Evolutionary conservation across 2,329 filamentous ascomycete genomes (phyloP), one percentile per base, ranked within the genome.

Genomic region (Neonectria magnoliae): DNA sequence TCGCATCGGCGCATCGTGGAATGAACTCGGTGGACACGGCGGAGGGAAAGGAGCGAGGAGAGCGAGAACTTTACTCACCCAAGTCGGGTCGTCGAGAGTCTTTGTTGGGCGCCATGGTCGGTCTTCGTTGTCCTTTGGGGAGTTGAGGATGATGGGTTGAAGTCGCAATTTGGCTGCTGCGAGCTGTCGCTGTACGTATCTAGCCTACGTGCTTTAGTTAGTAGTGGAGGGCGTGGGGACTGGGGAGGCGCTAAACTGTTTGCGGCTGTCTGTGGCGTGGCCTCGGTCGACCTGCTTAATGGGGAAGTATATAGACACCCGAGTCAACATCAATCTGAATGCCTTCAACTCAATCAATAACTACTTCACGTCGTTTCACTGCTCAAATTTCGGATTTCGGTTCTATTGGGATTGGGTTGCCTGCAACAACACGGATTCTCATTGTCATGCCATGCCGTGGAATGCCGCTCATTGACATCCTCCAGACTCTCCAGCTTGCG

Each of bases 61-160:
- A 7, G 29, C 29, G 29, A 29, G 9, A 29, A 10, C 4, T 6
- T 25, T 25, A 60, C 81, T 72, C 70, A 84, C 82, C 78, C 74
- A 84, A 74, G 68, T 84, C 82, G 29, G 79, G 64, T 69, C 81
- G 75, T 69, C 82, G 79, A 75, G 81, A 78, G 58, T 84, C 82
- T 73, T 82, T 82, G 68, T 68, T 77, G 60, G 78, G 78, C 53
- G 81, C 76, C 82, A 83, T 83, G 22, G 62, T 62, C 60, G 57
- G 64, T 68, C n/a, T 36, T 27, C 56, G 42, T 59, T 44, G 52
- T 44, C 16, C 45, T n/a, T 57, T 64, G 66, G 61, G 44, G 53
- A 63, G 2, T 20, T 56, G 47, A 42, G 29, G 56, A 61, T 41
- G 63, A 42, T 57, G 55, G 56, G 36, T 61, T 61, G 48, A 63